phyloP scores from a whole-genome alignment of 176 grass and related monocot species.

The Aegilops speltoides region DNA sequence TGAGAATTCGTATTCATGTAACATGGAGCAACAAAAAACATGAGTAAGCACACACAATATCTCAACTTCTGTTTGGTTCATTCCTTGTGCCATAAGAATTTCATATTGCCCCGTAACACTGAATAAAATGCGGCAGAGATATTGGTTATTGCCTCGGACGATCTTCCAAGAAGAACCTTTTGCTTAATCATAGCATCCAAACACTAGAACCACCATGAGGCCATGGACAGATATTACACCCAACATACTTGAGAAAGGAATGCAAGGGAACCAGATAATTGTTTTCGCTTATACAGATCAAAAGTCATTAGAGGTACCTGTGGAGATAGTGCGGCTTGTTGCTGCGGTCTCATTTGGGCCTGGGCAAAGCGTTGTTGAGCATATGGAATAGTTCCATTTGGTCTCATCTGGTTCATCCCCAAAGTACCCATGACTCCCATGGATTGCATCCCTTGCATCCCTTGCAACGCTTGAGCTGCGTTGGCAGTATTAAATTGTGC shows the following conservation, averaged over 20 bases:
- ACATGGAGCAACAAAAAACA: slow-evolving; percentile 1
- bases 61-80: not conserved
- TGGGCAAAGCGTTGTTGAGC: slow-evolving; percentile 81
- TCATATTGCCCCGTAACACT: not conserved
- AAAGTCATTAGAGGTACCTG: slow-evolving; percentile 51
- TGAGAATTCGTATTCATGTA: not conserved
- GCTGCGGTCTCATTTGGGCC: slow-evolving; percentile 76
- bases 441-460: slow-evolving; percentile 95
- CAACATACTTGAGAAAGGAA: not conserved
- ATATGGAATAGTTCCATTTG: slow-evolving; percentile 76
- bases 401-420: slow-evolving; percentile 84
- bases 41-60: not conserved
- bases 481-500: slow-evolving; percentile 61
- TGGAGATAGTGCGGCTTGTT: slow-evolving; percentile 75
- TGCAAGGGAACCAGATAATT: not conserved
- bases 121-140: not conserved
- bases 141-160: not conserved
- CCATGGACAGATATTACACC: not conserved
- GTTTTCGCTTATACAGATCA: slow-evolving; percentile 23
- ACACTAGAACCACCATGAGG: not conserved
- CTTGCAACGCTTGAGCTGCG: slow-evolving; percentile 70
- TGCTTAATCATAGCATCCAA: slow-evolving; percentile 9
- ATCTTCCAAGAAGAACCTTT: slow-evolving; percentile 15
- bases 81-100: not conserved
- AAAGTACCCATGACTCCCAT: slow-evolving; percentile 85